Conservation (phyloP, 352 stramenopile species). For the Phytophthora megakarya region DNA sequence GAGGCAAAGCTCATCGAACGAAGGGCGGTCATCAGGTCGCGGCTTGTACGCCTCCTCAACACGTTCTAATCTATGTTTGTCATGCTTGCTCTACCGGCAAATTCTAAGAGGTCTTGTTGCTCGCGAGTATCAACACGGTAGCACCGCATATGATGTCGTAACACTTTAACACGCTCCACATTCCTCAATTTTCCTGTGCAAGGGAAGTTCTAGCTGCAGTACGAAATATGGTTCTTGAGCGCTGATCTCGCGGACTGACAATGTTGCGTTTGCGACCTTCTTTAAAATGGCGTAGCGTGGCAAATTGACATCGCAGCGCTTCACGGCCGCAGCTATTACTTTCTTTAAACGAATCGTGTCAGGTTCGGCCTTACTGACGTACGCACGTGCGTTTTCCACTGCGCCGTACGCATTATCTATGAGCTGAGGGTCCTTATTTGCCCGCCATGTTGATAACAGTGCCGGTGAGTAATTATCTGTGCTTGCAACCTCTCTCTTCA, state of each 20-base stretch:
- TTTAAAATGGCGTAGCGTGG: constrained; percentile 5
- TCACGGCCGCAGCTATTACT: constrained; percentile 18
- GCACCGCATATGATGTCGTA: neutral
- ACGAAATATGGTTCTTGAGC: constrained; percentile 1
- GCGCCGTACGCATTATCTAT: constrained; percentile 36
- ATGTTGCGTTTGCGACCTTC: neutral
- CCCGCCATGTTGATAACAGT: constrained; percentile 16
- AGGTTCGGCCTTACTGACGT: constrained; percentile 25
- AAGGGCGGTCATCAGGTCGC: neutral
- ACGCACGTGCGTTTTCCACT: constrained; percentile 31
- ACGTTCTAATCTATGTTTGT: neutral
- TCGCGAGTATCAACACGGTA: constrained; percentile 13
- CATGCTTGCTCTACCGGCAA: neutral
- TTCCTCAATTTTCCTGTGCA: constrained; percentile 13
- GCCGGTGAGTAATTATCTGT: constrained; percentile 25
- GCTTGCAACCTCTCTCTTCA: constrained; percentile 6
- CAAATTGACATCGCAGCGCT: constrained; percentile 3
- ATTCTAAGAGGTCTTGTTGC: neutral
- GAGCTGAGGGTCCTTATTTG: constrained; percentile 38
- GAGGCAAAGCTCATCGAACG: constrained; percentile 7
- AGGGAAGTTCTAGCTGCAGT: neutral
- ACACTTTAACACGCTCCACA: constrained; percentile 4
- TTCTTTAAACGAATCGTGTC: constrained; percentile 5
- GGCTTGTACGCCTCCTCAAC: constrained; percentile 8
- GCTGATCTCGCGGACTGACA: constrained; percentile 1